phyloP scores from a whole-genome alignment of 108 stramenopile genomes.

The Epithemia pelagica region DNA sequence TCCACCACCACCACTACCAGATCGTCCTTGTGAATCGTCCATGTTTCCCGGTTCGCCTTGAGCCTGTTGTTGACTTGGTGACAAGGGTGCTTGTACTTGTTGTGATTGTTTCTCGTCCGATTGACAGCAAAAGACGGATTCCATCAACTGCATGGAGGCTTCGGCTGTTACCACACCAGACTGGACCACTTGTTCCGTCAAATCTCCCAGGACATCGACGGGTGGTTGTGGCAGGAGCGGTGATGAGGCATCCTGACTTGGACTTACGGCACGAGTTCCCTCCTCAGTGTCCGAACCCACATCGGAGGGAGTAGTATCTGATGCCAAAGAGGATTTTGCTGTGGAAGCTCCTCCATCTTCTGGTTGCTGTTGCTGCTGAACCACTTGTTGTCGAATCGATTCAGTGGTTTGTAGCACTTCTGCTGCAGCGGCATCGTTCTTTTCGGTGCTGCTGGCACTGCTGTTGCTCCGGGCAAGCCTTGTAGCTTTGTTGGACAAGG shows the following conservation, averaged over 20 bases:
- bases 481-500: not conserved
- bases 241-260: not conserved
- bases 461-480: not conserved
- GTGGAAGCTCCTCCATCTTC: too few relatives aligned
- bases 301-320: not conserved
- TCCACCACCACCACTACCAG: not conserved
- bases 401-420: not conserved
- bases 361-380: too few relatives aligned
- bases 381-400: not conserved
- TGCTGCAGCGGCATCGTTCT: not conserved
- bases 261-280: not conserved
- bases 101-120: not conserved
- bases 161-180: slow-evolving; percentile 11
- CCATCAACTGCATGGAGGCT: slow-evolving; percentile 3
- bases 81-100: not conserved
- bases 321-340: not conserved
- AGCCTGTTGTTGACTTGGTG: not conserved
- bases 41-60: too few relatives aligned
- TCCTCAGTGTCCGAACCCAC: not conserved
- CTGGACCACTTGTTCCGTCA: not conserved
- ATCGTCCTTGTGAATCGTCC: not conserved
- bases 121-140: slow-evolving; percentile 5
- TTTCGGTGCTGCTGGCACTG: not conserved
- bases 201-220: slow-evolving; percentile 7
- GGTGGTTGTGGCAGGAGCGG: not conserved